These are phyloP conservation scores for Penicillium manginii DNA, from an alignment of 495 filamentous ascomycete genomes.

Conservation along the genomic window DNA sequence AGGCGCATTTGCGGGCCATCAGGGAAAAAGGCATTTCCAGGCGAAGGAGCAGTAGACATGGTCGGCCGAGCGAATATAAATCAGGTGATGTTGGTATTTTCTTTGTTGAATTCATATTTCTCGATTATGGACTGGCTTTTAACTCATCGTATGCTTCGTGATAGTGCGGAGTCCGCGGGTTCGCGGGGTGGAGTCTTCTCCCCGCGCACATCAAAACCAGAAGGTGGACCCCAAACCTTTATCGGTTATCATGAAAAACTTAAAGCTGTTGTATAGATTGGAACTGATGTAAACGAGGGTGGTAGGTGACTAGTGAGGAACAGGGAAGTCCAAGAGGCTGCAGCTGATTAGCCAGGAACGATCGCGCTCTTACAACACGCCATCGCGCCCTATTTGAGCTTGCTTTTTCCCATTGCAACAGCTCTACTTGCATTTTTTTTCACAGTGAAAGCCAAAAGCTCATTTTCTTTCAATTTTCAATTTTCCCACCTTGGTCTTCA, in stretches of 20 bases:
- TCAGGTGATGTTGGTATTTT: background rate
- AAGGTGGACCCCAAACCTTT: slow-evolving; percentile 20
- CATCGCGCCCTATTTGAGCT: slow-evolving; percentile 2
- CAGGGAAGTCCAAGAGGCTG: slow-evolving; percentile 23
- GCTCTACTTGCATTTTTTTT: background rate
- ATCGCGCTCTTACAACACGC: background rate
- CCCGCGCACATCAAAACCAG: slow-evolving; percentile 11
- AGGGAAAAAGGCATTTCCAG: slow-evolving; percentile 31
- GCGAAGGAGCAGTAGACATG: slow-evolving; percentile 21
- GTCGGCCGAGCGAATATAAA: background rate
- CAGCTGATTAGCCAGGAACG: slow-evolving; percentile 17
- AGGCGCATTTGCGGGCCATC: slow-evolving; percentile 35
- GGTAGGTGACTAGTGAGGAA: slow-evolving; percentile 6
- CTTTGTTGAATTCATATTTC: too few relatives aligned
- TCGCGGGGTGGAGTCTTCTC: background rate
- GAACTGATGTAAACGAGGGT: background rate
- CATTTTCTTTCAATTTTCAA: background rate
- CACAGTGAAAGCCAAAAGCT: too few relatives aligned
- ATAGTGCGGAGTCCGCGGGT: too few relatives aligned
- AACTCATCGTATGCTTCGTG: too few relatives aligned
- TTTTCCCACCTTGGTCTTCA: background rate
- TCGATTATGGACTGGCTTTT: too few relatives aligned
- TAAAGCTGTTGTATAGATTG: background rate
- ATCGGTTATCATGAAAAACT: background rate
- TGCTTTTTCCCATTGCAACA: background rate